Base-by-base conservation (phyloP, 441 rosid genomes). In the Melianthus villosus region DNA sequence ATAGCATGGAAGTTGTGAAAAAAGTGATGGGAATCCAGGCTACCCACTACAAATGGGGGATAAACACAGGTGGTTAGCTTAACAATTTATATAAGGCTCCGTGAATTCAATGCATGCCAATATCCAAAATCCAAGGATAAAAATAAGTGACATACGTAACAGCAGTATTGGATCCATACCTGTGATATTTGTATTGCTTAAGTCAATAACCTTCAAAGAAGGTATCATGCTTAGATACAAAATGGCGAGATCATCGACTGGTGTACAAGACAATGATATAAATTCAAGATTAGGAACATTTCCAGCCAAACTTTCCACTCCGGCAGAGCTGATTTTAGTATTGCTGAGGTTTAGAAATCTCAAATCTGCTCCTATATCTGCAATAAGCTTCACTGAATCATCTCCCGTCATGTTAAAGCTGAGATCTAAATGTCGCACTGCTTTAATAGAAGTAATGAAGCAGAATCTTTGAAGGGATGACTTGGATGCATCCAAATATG, bases 371-470 rank as follows among this genome's bases (percentile, higher is more conserved):
- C 94, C 96, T 40, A 79, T 47, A 46, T 50, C 47, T 17, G 67
- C 74, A 43, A 89, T 41, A 37, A 46, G 46, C 45, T 68, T 80
- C 53, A 67, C 41, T 1, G 89, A 67, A 55, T 77, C 84, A 70
- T 89, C 98, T 34, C 69, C 75, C 3, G 82, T 46, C 46, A 50
- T 47, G 59, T 67, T 60, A 45, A 63, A 68, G 53, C 84, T 62
- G 40, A 89, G 71, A 71, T 89, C 71, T 65, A 89, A 68, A 64
- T 69, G 68, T 65, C 82, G 73, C 43, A 89, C 66, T 22, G 52
- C 44, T 25, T 53, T 57, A 93, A 79, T 71, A 44, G 46, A 33
- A 22, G 61, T 39, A 58, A 89, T 60, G 54, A 81, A 75, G 64
- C 53, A 13, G 56, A 84, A 81, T 29, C 55, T 50, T 19, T 28